Conservation (phyloP, 2,329 filamentous ascomycete species). For the Colletotrichum sp. region DNA sequence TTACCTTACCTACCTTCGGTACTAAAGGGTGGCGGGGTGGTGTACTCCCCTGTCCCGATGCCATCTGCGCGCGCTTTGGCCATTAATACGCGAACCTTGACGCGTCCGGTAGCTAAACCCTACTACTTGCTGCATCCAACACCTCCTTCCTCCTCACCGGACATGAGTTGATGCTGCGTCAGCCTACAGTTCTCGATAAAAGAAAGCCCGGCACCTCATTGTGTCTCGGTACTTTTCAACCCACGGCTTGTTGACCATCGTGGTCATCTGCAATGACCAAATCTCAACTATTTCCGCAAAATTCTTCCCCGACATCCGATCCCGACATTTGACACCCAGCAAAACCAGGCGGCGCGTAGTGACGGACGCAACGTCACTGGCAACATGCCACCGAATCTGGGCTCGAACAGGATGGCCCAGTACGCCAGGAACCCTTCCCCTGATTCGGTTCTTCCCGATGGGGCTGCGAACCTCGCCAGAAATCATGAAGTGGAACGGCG, state of each 20-base stretch:
- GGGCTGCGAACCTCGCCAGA: not conserved
- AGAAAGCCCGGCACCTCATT: not conserved
- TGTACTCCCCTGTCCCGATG: not conserved
- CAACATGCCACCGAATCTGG: conserved; percentile 17
- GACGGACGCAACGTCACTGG: not conserved
- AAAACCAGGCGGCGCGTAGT: not conserved
- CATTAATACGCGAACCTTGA: not conserved
- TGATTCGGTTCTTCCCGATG: not conserved
- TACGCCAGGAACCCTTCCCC: conserved; percentile 17
- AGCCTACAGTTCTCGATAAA: not conserved
- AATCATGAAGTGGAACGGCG: not conserved
- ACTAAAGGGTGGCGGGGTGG: too few species aligned
- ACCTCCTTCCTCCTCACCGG: not conserved
- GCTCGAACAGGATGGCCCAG: conserved; percentile 15
- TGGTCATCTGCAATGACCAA: not conserved
- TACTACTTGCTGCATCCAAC: not conserved
- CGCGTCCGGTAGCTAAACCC: not conserved
- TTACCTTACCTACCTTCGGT: too few species aligned
- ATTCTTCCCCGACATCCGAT: not conserved
- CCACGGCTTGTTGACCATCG: not conserved
- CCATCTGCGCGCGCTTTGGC: not conserved
- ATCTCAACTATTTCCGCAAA: not conserved
- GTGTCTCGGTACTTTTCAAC: not conserved
- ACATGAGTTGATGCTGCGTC: not conserved
- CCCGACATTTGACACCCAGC: not conserved